phyloP scores from a whole-genome alignment of 1,139 yeast species.

The Wickerhamomyces sp. region DNA sequence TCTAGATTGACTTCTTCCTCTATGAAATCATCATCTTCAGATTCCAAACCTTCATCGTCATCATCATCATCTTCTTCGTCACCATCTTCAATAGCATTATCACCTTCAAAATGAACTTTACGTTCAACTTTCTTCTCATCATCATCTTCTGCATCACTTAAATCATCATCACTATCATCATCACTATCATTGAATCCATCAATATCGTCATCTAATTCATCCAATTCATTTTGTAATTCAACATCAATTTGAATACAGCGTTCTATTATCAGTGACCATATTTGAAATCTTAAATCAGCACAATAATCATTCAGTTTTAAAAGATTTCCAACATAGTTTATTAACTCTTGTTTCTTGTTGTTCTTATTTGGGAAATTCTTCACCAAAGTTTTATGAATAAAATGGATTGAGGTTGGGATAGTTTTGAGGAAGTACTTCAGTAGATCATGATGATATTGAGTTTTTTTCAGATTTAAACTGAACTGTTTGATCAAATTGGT shows the following conservation, averaged over 20 bases:
- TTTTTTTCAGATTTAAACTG: conserved; percentile 26
- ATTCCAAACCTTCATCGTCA: conserved; percentile 21
- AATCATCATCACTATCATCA: conserved; percentile 58
- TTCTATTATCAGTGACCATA: conserved; percentile 81
- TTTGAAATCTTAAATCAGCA: conserved; percentile 62
- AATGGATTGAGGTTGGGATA: conserved; percentile 76
- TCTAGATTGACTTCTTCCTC: conserved; percentile 32
- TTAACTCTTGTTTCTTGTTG: conserved; percentile 47
- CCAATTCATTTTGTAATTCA: conserved; percentile 86
- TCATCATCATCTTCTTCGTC: conserved; percentile 22
- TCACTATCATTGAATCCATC: conserved; percentile 62
- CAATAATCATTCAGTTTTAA: conserved; percentile 60
- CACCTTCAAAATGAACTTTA: conserved; percentile 41
- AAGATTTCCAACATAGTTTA: conserved; percentile 63
- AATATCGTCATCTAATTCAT: conserved; percentile 73
- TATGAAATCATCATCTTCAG: conserved; percentile 25
- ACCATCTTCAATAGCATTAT: conserved; percentile 22
- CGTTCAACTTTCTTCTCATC: conserved; percentile 30
- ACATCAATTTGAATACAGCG: conserved; percentile 84
- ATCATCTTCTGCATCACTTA: conserved; percentile 30
- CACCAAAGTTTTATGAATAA: conserved; percentile 55
- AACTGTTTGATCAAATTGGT: conserved; percentile 61
- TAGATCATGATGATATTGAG: conserved; percentile 62
- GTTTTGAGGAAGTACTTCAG: conserved; percentile 58
- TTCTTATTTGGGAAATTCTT: conserved; percentile 77